Percentiles rank a stretch among this genome's conserved stretches.
Evolutionary conservation across 495 filamentous ascomycete species (phyloP).

Genomic region (Daldinia childiae): DNA sequence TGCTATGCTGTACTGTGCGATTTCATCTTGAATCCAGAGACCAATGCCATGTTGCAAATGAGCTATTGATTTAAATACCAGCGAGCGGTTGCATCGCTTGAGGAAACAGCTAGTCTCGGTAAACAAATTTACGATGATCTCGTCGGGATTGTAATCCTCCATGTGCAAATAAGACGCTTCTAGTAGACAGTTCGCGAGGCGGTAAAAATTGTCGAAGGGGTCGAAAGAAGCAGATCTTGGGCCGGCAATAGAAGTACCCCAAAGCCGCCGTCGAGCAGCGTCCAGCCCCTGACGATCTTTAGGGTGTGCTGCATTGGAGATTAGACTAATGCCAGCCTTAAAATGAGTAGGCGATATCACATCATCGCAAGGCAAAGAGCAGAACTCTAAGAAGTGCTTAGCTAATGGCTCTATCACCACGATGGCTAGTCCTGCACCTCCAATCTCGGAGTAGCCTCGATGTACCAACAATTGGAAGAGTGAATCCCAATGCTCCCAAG

Average conservation of each 20-base stretch:
- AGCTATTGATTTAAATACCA: constrained; percentile 53
- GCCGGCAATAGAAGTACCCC: constrained; percentile 61
- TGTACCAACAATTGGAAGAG: constrained; percentile 67
- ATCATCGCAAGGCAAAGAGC: background rate
- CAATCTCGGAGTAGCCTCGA: constrained; percentile 70
- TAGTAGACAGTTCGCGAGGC: constrained; percentile 58
- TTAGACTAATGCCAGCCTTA: constrained; percentile 46
- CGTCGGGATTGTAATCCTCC: constrained; percentile 36
- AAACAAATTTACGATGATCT: constrained; percentile 42
- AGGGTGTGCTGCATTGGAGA: constrained; percentile 55
- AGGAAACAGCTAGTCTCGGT: constrained; percentile 51
- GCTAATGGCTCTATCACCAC: constrained; percentile 78
- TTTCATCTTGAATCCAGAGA: constrained; percentile 68
- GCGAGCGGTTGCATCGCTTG: constrained; percentile 49
- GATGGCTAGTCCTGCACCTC: constrained; percentile 68
- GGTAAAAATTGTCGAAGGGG: constrained; percentile 70
- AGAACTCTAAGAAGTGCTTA: constrained; percentile 53
- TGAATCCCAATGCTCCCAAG: constrained; percentile 65
- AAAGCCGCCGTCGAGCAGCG: constrained; percentile 64
- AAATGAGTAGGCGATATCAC: constrained; percentile 39
- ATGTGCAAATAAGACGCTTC: constrained; percentile 54
- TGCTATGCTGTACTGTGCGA: constrained; percentile 47
- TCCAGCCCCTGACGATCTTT: constrained; percentile 66
- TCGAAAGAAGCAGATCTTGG: constrained; percentile 60
- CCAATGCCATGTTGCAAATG: constrained; percentile 68